Evolutionary conservation across 1,139 yeast genomes (phyloP), one percentile per base, ranked within the genome.

Genomic region (Candida sp.): DNA sequence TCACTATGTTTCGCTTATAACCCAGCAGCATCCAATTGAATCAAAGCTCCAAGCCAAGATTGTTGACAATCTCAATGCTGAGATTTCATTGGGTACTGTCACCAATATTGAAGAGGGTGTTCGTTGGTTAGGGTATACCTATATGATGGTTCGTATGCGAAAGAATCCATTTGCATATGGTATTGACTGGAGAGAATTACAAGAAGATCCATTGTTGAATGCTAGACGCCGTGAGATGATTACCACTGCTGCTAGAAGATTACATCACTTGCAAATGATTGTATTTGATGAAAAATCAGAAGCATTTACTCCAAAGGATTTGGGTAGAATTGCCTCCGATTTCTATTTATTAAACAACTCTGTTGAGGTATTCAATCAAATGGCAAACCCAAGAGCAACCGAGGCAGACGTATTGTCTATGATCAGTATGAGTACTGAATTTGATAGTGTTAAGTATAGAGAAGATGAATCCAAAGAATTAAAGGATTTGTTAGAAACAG

Each of bases 1-100:
- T 53, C 96, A 89, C 56, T 95, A 93, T 57, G 79, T 95, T 22
- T 82, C 95, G 0, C 73, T 91, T 32, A 78, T 95, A 27, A 84
- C 97, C 0, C 97, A 95, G 50, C 99, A 95, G 58, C 97, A 90
- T 64, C 97, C 99, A 0, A 93, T 95, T 47, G 99, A 95, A 61
- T 89, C 97, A 0, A 80, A 82, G 47, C 70, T 95, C 39, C 75
- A 83, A 46, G 84, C 81, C 0, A 89, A 87, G 55, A 64, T 95
- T 32, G 91, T 87, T 12, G 99, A 95, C 61, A 91, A 91, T 53
- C 72, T 95, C 57, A 95, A 95, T 62, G 99, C 99, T 0, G 99
- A 95, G 60, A 90, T 95, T 22, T 85, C 98, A 0, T 66, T 93
- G 25, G 99, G 99, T 1, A 90, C 96, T 0, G 99, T 95, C 2